Conservation (phyloP, 1,284 basidiomycete genomes). For the Blastosporella zonata region DNA sequence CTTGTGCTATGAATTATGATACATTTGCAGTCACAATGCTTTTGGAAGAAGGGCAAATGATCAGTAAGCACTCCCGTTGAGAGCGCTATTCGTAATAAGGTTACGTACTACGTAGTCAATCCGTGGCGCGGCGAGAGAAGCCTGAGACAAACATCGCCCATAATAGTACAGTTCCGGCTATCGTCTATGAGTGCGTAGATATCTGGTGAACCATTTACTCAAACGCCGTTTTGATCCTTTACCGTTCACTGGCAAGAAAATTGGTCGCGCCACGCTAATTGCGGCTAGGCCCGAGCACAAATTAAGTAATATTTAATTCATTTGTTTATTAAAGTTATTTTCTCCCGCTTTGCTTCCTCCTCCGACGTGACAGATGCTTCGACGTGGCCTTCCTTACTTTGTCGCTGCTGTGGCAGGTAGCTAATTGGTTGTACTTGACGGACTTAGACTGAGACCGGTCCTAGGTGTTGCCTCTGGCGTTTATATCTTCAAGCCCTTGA, state of each 20-base stretch:
- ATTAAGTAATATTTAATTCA: too few species aligned
- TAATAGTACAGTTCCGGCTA: background rate
- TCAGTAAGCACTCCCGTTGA: too few species aligned
- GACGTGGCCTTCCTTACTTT: conserved; percentile 32
- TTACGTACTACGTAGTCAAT: background rate
- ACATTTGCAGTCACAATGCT: too few species aligned
- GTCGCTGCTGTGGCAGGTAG: conserved; percentile 38
- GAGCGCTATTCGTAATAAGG: background rate
- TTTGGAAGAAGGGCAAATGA: too few species aligned
- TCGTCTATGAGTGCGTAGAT: background rate
- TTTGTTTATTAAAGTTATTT: background rate
- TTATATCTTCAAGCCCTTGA: conserved; percentile 54
- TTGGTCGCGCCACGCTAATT: too few species aligned
- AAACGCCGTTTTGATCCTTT: too few species aligned
- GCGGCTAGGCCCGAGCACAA: too few species aligned
- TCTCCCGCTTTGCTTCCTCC: background rate
- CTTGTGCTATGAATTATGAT: too few species aligned
- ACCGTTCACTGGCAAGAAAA: too few species aligned
- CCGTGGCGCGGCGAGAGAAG: background rate
- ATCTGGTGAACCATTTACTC: too few species aligned
- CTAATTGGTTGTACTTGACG: background rate
- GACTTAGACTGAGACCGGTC: background rate
- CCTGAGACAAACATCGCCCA: background rate
- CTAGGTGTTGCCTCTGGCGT: conserved; percentile 59
- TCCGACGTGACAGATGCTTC: conserved; percentile 21